Evolutionary conservation across 352 stramenopile species (phyloP).

Genomic region (Pythium sp.): DNA sequence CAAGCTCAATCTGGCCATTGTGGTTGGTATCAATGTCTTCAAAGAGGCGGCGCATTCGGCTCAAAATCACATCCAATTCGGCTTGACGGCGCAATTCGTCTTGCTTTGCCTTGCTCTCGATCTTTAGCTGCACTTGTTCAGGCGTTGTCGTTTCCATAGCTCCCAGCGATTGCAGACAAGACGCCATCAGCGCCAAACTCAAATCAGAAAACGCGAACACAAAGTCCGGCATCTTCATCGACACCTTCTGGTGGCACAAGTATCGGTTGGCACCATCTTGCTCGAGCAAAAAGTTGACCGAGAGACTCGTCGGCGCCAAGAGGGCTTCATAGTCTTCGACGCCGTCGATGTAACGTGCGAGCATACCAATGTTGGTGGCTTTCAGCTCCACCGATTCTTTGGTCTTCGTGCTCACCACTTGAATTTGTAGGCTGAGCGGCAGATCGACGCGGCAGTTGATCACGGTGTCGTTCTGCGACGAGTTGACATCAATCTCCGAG

Average conservation of each 20-base stretch:
- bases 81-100: conserved; percentile 47
- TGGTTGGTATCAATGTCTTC: conserved; percentile 71
- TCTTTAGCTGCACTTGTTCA: conserved; percentile 56
- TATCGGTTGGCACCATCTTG: conserved; percentile 37
- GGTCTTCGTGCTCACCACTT: conserved; percentile 39
- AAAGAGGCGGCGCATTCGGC: conserved; percentile 57
- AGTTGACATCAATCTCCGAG: conserved; percentile 49
- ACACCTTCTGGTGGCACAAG: conserved; percentile 46
- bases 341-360: conserved; percentile 48
- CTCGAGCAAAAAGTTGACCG: conserved; percentile 47
- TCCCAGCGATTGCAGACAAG: conserved; percentile 42
- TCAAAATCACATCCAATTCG: conserved; percentile 50
- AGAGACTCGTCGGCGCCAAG: conserved; percentile 42
- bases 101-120: conserved; percentile 53
- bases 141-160: conserved; percentile 57
- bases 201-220: conserved; percentile 64
- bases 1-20: conserved; percentile 61
- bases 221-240: conserved; percentile 63
- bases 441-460: conserved; percentile 57
- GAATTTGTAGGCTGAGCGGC: conserved; percentile 40
- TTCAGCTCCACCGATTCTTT: conserved; percentile 53
- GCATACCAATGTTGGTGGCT: conserved; percentile 46
- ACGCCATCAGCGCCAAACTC: conserved; percentile 62
- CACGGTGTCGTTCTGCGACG: conserved; percentile 37
- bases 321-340: conserved; percentile 39